phyloP scores from a whole-genome alignment of 257 asterid species.

The Capsicum chinense region DNA sequence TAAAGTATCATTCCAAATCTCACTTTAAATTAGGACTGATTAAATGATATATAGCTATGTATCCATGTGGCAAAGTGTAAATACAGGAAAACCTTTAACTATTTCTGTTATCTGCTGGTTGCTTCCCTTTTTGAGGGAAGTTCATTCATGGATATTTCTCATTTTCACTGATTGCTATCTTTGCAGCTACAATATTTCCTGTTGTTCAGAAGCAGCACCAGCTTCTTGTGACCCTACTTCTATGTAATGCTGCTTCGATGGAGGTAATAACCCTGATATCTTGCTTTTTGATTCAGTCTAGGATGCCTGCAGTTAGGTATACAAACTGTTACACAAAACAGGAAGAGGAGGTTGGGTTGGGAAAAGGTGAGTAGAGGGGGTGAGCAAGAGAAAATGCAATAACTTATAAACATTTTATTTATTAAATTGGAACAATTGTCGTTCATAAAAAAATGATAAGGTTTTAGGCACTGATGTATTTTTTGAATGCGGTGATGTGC shows the following conservation, averaged over 20 bases:
- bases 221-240: conserved; percentile 93
- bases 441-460: background rate
- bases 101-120: conserved; percentile 1
- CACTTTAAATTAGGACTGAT: background rate
- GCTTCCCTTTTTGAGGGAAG: background rate
- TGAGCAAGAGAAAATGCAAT: conserved; percentile 8
- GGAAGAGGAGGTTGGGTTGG: background rate
- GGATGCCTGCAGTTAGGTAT: background rate
- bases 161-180: conserved; percentile 28
- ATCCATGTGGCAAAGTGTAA: background rate
- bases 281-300: conserved; percentile 13
- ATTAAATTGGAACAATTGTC: background rate
- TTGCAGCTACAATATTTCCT: conserved; percentile 81
- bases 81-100: background rate
- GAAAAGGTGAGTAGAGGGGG: conserved; percentile 5
- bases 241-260: conserved; percentile 93
- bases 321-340: conserved; percentile 1
- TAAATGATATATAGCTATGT: background rate
- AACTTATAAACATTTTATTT: background rate
- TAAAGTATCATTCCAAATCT: background rate
- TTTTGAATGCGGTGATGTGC: background rate
- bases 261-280: conserved; percentile 60
- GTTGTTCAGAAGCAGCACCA: conserved; percentile 98
- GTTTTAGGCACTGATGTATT: conserved; percentile 6
- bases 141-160: background rate